Base-by-base conservation (phyloP, 192 early-diverging fungal species). In the Coemansia sp. region DNA sequence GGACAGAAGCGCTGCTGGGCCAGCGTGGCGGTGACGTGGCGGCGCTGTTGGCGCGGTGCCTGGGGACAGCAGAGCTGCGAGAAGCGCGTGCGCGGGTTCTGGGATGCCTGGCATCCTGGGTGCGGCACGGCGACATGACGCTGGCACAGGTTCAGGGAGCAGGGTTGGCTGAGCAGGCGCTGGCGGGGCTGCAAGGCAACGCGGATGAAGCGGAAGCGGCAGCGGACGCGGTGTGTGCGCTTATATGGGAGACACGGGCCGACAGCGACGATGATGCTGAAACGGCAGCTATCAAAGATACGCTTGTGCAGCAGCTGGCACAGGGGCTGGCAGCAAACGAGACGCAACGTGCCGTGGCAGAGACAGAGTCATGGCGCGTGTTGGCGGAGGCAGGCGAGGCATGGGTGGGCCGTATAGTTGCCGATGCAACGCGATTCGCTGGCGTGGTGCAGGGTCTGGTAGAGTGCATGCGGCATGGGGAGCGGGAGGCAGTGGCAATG, bases 331-430 rank as follows among this genome's bases (percentile, higher is more conserved):
- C 45, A 14, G 23, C 11, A 9, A 26, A 4, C 23, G 23, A 26
- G 23, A 26, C 23, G 23, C 23, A 26, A 26, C 23, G 4, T 26
- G 23, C 23, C 23, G 23, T 26, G 23, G 23, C 23, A 26, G 23
- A 26, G 23, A 23, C 55, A 47, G 23, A 51, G 52, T 84, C 88
- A 50, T 92, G 90, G 63, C 83, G 88, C 8, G 88, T 99, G 18
- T 93, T 93, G 68, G 84, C 90, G 3, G 87, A 93, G 58, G 94
- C 94, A 1, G 93, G 91, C 40, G 93, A 96, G 66, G 83, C 89
- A 17, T 96, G 90, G 72, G 55, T 92, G 17, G 69, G 70, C 8
- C 81, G 92, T 28, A 87, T 97, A 26, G 83, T 86, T 21, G 66
- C 64, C 14, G 82, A 88, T 64, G 79, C 83, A 17, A 80, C 86